Base-by-base conservation (phyloP, 768 basidiomycete genomes). In the Naganishia vaughanmartiniae region DNA sequence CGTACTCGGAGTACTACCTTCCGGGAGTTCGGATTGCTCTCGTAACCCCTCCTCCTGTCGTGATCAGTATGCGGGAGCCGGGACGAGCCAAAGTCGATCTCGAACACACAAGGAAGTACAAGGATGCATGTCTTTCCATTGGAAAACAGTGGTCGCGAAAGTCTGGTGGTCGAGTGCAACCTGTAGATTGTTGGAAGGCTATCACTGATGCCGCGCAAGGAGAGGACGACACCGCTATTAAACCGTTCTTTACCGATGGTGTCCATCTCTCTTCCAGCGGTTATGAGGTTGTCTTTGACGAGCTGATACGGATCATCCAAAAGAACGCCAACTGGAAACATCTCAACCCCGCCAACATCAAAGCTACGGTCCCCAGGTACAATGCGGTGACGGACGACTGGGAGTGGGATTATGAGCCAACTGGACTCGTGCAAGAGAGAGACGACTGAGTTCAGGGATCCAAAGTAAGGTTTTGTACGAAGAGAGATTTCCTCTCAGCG, bases 41-140 rank as follows among this genome's bases (percentile, higher is more conserved):
- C 67, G 86, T 94, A 70, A 90, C 90, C 17, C 90, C 93, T 17
- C 91, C 93, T 5, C 93, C 93, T 2, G 85, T 92, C 67, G 90
- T 76, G 45, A 69, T 70, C 7, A 39, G 63, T 11, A 65, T 57
- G 48, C 60, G 71, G 24, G 33, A 72, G 34, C 57, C 21, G 31
- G 36, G 33, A 26, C 12, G 53, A 17, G 48, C n/a, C n/a, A 39
- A 45, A 33, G 19, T 67, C 0, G 46, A 56, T 6, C 46, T 42
- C 26, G 83, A 82, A 26, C 90, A 91, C n/a, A 85, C 82, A 71
- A 74, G 75, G 5, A 92, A 86, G 2, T 75, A 75, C 66, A 83
- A 84, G 70, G 83, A 86, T 68, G 78, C 79, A 0, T 85, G 93
- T 2, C 85, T 86, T 0, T 84, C 89, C 12, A 86, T 89, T 0